Base-by-base conservation (phyloP, 352 stramenopile species). In the Phytophthora multivora region DNA sequence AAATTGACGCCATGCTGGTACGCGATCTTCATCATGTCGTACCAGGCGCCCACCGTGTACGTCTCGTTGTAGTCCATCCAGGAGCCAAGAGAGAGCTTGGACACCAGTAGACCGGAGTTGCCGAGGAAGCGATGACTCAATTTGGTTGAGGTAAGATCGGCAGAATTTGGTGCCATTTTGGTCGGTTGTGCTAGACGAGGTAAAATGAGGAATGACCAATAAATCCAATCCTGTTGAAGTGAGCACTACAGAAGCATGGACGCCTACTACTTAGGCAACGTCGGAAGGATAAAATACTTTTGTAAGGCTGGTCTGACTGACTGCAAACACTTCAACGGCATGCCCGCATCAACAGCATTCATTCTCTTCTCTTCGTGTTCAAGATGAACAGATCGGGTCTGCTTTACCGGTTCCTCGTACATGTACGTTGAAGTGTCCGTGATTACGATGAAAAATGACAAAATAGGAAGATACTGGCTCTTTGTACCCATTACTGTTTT, bases 21-120 rank as follows among this genome's bases (percentile, higher is more conserved):
- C n/a, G 45, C 45, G 16, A 51, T 28, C n/a, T 51, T 51, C 45
- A 51, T 51, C 45, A 51, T 54, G 30, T 45, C 47, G 47, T 42
- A 54, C 47, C 47, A 54, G 1, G 30, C 47, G 19, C 33, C 47
- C 31, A 51, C 45, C 45, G 45, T 51, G 45, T 51, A 51, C 26
- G 25, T 40, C 1, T 51, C 45, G 28, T 51, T 40, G 45, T 51
- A 51, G 16, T 40, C 28, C 45, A 51, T 51, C 45, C 45, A 51
- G 3, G 45, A 51, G 10, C 45, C 45, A 31, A 51, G 45, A 15
- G 45, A 51, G 4, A 51, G 26, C 28, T 51, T 51, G 45, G 45
- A 51, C 8, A 51, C 45, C 3, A 45, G 16, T 8, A 54, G 19
- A 3, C 47, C 47, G 6, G 47, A 54, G 18, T 54, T 54, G 13